Conservation (phyloP, 2,329 filamentous ascomycete genomes). For the Penicillium sp. region DNA sequence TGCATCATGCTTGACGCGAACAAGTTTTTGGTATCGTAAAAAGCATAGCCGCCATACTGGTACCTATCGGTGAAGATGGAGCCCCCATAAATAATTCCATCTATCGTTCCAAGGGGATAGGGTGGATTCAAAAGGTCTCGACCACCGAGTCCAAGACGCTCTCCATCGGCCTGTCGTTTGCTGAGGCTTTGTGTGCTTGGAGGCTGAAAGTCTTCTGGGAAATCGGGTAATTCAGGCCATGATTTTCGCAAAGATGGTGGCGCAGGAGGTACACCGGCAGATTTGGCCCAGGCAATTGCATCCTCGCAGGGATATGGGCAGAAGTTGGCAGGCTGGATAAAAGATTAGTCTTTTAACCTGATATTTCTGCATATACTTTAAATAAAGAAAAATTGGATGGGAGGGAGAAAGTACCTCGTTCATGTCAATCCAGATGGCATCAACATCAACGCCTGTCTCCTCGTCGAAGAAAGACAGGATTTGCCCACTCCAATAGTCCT, state of each 20-base stretch:
- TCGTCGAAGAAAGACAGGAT: constrained; percentile 62
- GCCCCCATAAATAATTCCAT: constrained; percentile 49
- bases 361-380: background rate
- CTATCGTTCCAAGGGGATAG: constrained; percentile 63
- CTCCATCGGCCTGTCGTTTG: constrained; percentile 15
- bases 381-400: too few species aligned
- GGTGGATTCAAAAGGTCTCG: constrained; percentile 62
- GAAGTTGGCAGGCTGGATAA: constrained; percentile 37
- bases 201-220: constrained; percentile 65
- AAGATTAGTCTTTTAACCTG: background rate
- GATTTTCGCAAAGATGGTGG: constrained; percentile 61
- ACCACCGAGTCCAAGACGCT: constrained; percentile 54
- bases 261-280: constrained; percentile 49
- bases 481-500: constrained; percentile 66
- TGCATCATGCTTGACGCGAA: constrained; percentile 63
- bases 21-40: constrained; percentile 74
- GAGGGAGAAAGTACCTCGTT: constrained; percentile 43
- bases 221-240: constrained; percentile 64
- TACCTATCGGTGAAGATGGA: constrained; percentile 67
- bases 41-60: constrained; percentile 55
- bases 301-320: constrained; percentile 56
- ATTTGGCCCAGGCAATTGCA: constrained; percentile 48
- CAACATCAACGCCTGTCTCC: constrained; percentile 66
- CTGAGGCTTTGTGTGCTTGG: constrained; percentile 11
- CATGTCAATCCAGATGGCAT: constrained; percentile 75